Conservation (phyloP, 768 basidiomycete species). For the Serendipita vermifera region DNA sequence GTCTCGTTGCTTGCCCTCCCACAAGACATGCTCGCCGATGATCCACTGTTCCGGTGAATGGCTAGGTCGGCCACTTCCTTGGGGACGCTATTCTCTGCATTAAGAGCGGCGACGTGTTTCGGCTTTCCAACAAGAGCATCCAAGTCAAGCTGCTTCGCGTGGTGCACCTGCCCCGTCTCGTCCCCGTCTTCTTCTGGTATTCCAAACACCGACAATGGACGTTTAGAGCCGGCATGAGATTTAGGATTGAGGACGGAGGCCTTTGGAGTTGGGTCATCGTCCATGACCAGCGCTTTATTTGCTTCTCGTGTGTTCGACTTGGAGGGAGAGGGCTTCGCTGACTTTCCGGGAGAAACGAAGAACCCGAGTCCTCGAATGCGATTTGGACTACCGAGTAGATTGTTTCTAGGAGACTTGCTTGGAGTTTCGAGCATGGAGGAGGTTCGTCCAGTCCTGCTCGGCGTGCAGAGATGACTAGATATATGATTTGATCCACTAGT, state of each 20-base stretch:
- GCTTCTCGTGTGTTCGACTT: constrained; percentile 26
- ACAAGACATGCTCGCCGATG: too few relatives aligned
- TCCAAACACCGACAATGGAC: neutral
- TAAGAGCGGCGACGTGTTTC: constrained; percentile 11
- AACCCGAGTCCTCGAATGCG: neutral
- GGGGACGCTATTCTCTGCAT: neutral
- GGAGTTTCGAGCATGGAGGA: constrained; percentile 18
- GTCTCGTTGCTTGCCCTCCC: too few relatives aligned
- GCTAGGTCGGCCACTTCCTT: too few relatives aligned
- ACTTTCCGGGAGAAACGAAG: neutral
- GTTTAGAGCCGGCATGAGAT: neutral
- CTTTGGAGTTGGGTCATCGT: neutral
- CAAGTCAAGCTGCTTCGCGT: neutral
- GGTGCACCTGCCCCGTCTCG: neutral
- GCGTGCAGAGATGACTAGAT: constrained; percentile 33
- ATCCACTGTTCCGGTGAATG: too few relatives aligned
- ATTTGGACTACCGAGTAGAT: too few relatives aligned
- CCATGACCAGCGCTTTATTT: constrained; percentile 22
- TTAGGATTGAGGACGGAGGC: neutral
- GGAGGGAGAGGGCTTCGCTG: constrained; percentile 13
- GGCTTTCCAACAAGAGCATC: constrained; percentile 20
- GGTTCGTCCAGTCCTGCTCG: constrained; percentile 35
- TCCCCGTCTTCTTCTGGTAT: neutral
- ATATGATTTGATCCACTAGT: constrained; percentile 29
- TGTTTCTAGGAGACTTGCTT: neutral